Percentiles rank a stretch among this genome's conserved stretches.
phyloP scores from a whole-genome alignment of 495 filamentous ascomycete genomes.

The Daldinia loculata region DNA sequence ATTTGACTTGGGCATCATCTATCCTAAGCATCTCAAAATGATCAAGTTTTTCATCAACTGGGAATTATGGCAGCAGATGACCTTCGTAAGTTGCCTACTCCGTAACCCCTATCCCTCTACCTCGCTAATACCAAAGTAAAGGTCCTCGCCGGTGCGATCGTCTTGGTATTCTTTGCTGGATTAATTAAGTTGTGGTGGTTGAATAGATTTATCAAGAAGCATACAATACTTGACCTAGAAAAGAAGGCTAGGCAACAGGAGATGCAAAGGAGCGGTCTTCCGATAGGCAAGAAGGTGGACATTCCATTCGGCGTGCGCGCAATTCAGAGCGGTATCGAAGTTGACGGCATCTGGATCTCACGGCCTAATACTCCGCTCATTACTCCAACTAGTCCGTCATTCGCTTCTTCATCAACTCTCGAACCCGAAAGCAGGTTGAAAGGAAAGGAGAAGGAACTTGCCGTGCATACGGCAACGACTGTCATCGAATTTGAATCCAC shows the following conservation, averaged over 20 bases:
- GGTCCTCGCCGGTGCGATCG: constrained; percentile 59
- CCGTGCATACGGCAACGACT: constrained; percentile 25
- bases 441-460: constrained; percentile 38
- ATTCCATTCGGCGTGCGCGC: constrained; percentile 91
- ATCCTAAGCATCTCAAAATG: constrained; percentile 46
- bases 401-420: constrained; percentile 48
- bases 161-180: constrained; percentile 61
- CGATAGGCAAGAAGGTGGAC: constrained; percentile 60
- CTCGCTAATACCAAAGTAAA: constrained; percentile 42
- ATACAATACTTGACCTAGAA: constrained; percentile 70
- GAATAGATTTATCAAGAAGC: constrained; percentile 69
- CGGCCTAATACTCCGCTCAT: constrained; percentile 64
- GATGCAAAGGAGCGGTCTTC: constrained; percentile 60
- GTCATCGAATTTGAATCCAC: constrained; percentile 37
- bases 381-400: constrained; percentile 38
- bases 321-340: constrained; percentile 82
- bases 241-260: constrained; percentile 65
- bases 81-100: constrained; percentile 71
- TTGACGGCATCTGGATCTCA: constrained; percentile 91
- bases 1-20: constrained; percentile 42
- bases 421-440: constrained; percentile 34
- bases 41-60: constrained; percentile 76
- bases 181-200: constrained; percentile 68
- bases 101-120: not conserved
- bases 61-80: constrained; percentile 91